Evolutionary conservation across 345 rosid genomes (phyloP).

Genomic region (Salix koriyanagi): DNA sequence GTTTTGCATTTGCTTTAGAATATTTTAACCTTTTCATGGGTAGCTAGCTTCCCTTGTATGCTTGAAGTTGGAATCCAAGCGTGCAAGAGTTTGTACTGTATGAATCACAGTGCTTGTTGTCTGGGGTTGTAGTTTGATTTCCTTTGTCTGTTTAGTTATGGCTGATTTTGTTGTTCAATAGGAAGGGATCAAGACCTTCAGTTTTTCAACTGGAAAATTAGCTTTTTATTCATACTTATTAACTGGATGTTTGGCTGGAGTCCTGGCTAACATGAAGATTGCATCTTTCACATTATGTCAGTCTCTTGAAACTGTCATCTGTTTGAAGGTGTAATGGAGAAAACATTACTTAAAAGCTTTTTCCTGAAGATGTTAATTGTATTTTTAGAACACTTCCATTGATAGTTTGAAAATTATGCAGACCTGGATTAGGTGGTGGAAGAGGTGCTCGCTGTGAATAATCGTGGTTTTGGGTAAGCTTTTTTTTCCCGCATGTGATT

Average conservation of each 20-base stretch:
- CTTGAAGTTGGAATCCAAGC: too few relatives aligned
- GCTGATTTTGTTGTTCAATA: neutral
- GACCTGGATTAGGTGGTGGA: constrained; percentile 44
- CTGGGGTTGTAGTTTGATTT: neutral
- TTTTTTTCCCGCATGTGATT: neutral
- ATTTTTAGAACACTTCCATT: neutral
- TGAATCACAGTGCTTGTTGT: too few relatives aligned
- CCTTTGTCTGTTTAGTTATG: neutral
- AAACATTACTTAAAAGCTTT: neutral
- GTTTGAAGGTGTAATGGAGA: neutral
- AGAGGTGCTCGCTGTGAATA: constrained; percentile 31
- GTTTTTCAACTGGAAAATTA: neutral
- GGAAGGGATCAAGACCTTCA: too few relatives aligned
- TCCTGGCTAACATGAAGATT: neutral
- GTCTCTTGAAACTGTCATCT: neutral
- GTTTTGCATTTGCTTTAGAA: neutral
- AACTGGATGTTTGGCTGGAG: neutral
- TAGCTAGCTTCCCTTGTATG: neutral
- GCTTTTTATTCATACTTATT: neutral
- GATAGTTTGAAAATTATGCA: constrained; percentile 28
- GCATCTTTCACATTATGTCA: neutral
- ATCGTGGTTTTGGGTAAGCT: constrained; percentile 49
- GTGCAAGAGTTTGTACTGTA: too few relatives aligned
- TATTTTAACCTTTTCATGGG: neutral
- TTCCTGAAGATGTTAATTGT: neutral